These are phyloP conservation scores for Bisporella sp. DNA, from an alignment of 2,329 filamentous ascomycete species.

Conservation along the genomic window DNA sequence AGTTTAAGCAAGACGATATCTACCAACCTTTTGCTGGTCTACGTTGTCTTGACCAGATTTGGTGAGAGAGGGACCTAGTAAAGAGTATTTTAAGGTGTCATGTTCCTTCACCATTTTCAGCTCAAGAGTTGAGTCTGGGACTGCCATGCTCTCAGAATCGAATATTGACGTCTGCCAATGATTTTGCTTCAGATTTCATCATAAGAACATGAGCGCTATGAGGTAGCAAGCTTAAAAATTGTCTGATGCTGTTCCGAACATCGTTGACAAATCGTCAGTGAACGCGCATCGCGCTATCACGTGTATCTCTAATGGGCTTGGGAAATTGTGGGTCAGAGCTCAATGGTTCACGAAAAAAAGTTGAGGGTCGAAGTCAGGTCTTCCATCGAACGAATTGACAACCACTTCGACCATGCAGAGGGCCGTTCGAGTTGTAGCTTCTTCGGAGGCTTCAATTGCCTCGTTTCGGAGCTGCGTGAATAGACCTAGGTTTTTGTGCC, in stretches of 20 bases:
- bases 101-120: slow-evolving; percentile 29
- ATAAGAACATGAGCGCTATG: too few relatives aligned
- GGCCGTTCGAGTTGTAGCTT: slow-evolving; percentile 22
- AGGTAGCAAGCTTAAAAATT: too few relatives aligned
- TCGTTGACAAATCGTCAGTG: too few relatives aligned
- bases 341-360: too few relatives aligned
- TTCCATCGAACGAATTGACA: slow-evolving; percentile 1
- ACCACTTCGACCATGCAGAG: slow-evolving; percentile 23
- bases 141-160: too few relatives aligned
- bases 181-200: too few relatives aligned
- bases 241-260: too few relatives aligned
- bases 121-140: slow-evolving; percentile 10
- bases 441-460: slow-evolving; percentile 17
- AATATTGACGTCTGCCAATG: too few relatives aligned
- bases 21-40: slow-evolving; percentile 72
- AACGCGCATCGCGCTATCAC: too few relatives aligned
- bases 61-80: slow-evolving; percentile 83
- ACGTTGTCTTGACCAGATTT: slow-evolving; percentile 91
- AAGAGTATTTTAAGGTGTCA: slow-evolving; percentile 76
- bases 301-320: too few relatives aligned
- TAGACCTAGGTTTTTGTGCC: slow-evolving; percentile 22
- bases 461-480: slow-evolving; percentile 14
- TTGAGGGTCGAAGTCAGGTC: too few relatives aligned
- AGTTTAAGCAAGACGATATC: slow-evolving; percentile 1
- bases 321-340: too few relatives aligned